phyloP scores from a whole-genome alignment of 2,329 filamentous ascomycete genomes.

The Aspergillus terreus region DNA sequence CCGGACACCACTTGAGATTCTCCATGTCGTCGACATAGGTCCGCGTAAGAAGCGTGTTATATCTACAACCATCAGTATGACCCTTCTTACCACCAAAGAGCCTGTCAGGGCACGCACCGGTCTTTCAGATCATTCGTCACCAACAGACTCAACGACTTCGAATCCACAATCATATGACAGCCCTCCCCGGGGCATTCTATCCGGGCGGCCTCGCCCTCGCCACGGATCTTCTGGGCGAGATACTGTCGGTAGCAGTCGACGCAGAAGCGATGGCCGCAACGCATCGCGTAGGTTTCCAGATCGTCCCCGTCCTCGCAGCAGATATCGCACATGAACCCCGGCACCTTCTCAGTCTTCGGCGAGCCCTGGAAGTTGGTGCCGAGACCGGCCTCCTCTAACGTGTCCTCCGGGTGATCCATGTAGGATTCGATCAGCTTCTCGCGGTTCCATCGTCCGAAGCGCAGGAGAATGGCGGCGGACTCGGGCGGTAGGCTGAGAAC shows the following conservation, averaged over 20 bases:
- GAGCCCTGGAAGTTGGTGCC: conserved; percentile 59
- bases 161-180: conserved; percentile 88
- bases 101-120: conserved; percentile 39
- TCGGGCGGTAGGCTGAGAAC: conserved; percentile 87
- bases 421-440: conserved; percentile 92
- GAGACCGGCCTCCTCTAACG: conserved; percentile 80
- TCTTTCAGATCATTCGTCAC: conserved; percentile 55
- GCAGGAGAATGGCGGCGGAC: conserved; percentile 82
- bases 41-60: conserved; percentile 80
- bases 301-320: conserved; percentile 84
- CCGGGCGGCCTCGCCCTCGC: conserved; percentile 89
- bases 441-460: conserved; percentile 92
- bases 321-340: conserved; percentile 87
- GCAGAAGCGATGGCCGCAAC: conserved; percentile 91
- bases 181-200: conserved; percentile 89
- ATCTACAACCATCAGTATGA: conserved; percentile 48
- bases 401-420: conserved; percentile 80
- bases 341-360: conserved; percentile 66
- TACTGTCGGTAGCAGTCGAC: conserved; percentile 91
- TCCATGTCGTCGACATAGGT: conserved; percentile 98
- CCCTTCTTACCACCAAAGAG: not conserved
- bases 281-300: conserved; percentile 85
- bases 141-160: conserved; percentile 78
- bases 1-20: conserved; percentile 93
- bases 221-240: conserved; percentile 84